Conservation (phyloP, 2,329 filamentous ascomycete genomes). For the Neocatenulostroma microsporum region DNA sequence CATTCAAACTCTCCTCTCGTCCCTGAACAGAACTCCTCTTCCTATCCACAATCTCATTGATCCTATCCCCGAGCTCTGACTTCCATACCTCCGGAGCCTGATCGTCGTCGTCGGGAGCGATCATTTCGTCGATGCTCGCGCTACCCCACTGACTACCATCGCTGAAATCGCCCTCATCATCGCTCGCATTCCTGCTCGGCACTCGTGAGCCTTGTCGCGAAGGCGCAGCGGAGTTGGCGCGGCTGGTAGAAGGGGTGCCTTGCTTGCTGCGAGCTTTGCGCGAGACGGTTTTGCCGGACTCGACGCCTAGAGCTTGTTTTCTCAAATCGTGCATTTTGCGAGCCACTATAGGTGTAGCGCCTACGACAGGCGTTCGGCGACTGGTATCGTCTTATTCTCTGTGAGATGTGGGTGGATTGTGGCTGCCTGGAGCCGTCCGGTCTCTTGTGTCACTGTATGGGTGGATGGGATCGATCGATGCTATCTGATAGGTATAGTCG, state of each 20-base stretch:
- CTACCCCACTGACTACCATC: constrained; percentile 55
- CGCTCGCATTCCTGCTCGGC: constrained; percentile 55
- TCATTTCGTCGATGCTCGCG: constrained; percentile 60
- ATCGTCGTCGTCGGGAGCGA: constrained; percentile 43
- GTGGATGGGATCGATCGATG: constrained; percentile 12
- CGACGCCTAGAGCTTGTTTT: constrained; percentile 59
- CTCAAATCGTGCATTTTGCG: constrained; percentile 37
- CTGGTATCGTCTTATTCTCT: too few relatives aligned
- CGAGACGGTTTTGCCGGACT: constrained; percentile 65
- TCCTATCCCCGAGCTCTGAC: constrained; percentile 54
- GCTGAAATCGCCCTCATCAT: constrained; percentile 52
- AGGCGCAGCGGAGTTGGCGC: constrained; percentile 49
- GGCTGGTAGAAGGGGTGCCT: constrained; percentile 51
- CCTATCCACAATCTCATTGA: constrained; percentile 65
- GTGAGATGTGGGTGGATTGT: not conserved
- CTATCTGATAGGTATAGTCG: constrained; percentile 2
- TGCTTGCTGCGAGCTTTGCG: constrained; percentile 55
- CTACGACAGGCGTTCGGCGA: too few relatives aligned
- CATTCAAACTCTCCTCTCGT: constrained; percentile 56
- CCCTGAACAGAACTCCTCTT: constrained; percentile 69
- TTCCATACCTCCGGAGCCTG: constrained; percentile 56
- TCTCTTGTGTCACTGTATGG: constrained; percentile 12
- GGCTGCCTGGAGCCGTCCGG: too few relatives aligned
- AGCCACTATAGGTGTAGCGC: too few relatives aligned
- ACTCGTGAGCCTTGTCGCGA: constrained; percentile 55